Evolutionary conservation across 495 filamentous ascomycete genomes (phyloP).

Genomic region (Tricharina praecox): DNA sequence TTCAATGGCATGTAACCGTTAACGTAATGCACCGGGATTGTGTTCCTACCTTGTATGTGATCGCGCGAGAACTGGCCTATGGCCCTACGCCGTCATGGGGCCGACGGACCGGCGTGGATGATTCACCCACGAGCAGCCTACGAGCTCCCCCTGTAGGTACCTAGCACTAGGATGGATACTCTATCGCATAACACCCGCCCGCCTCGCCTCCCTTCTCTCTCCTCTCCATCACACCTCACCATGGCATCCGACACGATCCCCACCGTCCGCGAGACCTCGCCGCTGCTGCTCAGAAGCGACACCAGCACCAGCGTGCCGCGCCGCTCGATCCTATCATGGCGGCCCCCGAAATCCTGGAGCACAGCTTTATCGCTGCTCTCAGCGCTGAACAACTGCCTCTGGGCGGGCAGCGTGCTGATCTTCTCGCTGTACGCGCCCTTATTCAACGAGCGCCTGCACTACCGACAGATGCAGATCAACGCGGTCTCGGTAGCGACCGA

Average conservation of each 20-base stretch:
- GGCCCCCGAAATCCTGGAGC: neutral
- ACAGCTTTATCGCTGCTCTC: conserved; percentile 27
- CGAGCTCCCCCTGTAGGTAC: too few species aligned
- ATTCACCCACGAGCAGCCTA: too few species aligned
- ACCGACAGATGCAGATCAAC: conserved; percentile 83
- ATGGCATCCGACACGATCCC: neutral
- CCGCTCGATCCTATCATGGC: neutral
- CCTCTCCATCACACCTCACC: neutral
- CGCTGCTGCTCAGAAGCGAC: neutral
- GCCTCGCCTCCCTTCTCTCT: too few species aligned
- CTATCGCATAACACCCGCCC: too few species aligned
- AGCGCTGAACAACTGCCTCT: conserved; percentile 38
- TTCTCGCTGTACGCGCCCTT: conserved; percentile 85
- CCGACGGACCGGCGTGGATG: too few species aligned
- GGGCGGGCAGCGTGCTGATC: conserved; percentile 67
- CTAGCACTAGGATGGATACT: too few species aligned
- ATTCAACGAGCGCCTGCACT: conserved; percentile 66
- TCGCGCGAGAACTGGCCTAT: too few species aligned
- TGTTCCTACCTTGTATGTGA: too few species aligned
- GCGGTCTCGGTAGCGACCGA: conserved; percentile 67
- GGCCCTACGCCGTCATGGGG: too few species aligned
- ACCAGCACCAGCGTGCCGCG: neutral
- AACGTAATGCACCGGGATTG: too few species aligned
- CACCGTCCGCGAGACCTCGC: neutral
- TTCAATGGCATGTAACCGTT: too few species aligned